Evolutionary conservation across 2,329 filamentous ascomycete genomes (phyloP).

Genomic region (Apiospora phragmitis): DNA sequence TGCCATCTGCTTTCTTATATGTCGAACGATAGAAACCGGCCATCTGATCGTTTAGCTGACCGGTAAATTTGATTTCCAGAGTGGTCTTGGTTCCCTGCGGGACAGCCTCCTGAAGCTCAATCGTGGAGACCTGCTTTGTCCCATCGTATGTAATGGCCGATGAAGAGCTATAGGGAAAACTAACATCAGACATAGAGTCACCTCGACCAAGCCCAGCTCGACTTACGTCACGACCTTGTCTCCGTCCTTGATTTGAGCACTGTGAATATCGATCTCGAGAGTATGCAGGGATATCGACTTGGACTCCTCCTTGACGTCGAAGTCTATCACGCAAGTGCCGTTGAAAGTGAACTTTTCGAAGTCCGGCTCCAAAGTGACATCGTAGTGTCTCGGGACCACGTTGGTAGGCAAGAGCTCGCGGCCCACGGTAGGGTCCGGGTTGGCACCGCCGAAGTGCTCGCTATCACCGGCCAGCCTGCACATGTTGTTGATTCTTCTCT

Average conservation of each 20-base stretch:
- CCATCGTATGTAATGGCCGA: slow-evolving; percentile 74
- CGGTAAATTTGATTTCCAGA: slow-evolving; percentile 75
- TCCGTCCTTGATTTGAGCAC: slow-evolving; percentile 65
- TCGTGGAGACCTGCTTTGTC: slow-evolving; percentile 76
- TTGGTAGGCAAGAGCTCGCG: slow-evolving; percentile 89
- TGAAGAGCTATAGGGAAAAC: slow-evolving; percentile 52
- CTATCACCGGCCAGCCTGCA: slow-evolving; percentile 62
- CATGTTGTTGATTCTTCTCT: slow-evolving; percentile 62
- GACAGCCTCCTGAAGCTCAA: slow-evolving; percentile 75
- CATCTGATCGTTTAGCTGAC: slow-evolving; percentile 87
- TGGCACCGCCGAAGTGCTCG: slow-evolving; percentile 54
- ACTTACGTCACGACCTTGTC: slow-evolving; percentile 51
- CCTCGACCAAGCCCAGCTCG: neutral
- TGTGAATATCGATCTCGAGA: slow-evolving; percentile 80
- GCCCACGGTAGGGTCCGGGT: slow-evolving; percentile 53
- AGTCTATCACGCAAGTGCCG: slow-evolving; percentile 80
- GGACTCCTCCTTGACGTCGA: slow-evolving; percentile 82
- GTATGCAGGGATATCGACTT: slow-evolving; percentile 86
- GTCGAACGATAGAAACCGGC: slow-evolving; percentile 96
- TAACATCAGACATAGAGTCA: slow-evolving; percentile 16
- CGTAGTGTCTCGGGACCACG: slow-evolving; percentile 89
- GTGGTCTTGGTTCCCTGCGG: slow-evolving; percentile 75
- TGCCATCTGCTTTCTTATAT: slow-evolving; percentile 81
- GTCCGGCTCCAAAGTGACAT: slow-evolving; percentile 88
- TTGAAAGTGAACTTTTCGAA: slow-evolving; percentile 86